Conservation (phyloP, 2,329 filamentous ascomycete species). For the Sclerotinia glacialis region DNA sequence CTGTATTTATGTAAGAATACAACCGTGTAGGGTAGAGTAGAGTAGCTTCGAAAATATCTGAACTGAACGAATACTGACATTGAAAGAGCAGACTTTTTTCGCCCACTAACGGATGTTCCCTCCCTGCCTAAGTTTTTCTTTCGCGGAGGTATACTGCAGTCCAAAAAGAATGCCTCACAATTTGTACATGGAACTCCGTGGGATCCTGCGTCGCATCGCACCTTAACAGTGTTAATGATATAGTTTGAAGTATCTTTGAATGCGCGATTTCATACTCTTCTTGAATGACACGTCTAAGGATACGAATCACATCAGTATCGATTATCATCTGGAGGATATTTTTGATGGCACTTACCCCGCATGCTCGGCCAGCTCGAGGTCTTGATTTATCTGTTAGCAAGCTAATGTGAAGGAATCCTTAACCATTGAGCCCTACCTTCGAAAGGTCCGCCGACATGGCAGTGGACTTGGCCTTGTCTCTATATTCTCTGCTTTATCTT, state of each 20-base stretch:
- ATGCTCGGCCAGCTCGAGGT: conserved; percentile 22
- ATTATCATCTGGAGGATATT: background rate
- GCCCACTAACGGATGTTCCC: conserved; percentile 62
- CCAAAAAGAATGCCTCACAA: conserved; percentile 95
- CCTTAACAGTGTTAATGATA: conserved; percentile 51
- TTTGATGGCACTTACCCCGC: conserved; percentile 15
- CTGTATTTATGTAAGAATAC: conserved; percentile 5
- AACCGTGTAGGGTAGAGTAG: background rate
- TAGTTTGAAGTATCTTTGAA: background rate
- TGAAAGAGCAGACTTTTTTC: conserved; percentile 47
- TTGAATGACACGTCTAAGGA: conserved; percentile 16
- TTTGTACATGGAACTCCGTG: conserved; percentile 97
- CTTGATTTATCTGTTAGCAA: conserved; percentile 1
- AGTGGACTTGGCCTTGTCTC: background rate
- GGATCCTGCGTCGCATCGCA: conserved; percentile 95
- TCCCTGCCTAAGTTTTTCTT: conserved; percentile 81
- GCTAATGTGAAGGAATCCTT: background rate
- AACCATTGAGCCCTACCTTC: conserved; percentile 1
- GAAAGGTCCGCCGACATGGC: conserved; percentile 14
- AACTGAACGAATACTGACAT: conserved; percentile 14
- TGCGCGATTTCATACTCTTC: conserved; percentile 1
- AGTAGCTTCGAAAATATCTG: background rate
- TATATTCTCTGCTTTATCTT: background rate
- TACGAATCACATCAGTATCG: conserved; percentile 2
- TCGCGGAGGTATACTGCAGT: conserved; percentile 92